Percentiles rank a stretch among this genome's conserved stretches.
phyloP scores from a whole-genome alignment of 805 yeast species.

The Lachancea sp. region DNA sequence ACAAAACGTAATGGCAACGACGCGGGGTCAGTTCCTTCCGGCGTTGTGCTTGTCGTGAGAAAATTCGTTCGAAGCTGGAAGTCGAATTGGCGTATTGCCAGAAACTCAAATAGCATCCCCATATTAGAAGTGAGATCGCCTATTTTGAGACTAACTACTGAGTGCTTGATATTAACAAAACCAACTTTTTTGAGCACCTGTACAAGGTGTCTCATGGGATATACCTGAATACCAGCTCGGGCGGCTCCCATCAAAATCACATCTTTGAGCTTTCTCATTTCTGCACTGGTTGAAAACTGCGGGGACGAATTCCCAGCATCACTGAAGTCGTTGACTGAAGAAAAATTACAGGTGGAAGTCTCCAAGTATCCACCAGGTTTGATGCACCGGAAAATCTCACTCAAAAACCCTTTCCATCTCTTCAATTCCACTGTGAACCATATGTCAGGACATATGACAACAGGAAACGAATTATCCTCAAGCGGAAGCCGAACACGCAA shows the following conservation, averaged over 20 bases:
- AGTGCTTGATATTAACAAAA: constrained; percentile 24
- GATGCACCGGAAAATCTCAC: constrained; percentile 24
- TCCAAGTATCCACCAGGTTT: constrained; percentile 29
- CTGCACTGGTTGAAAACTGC: constrained; percentile 18
- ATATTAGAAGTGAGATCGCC: constrained; percentile 27
- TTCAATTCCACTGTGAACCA: constrained; percentile 23
- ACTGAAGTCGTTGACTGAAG: constrained; percentile 14
- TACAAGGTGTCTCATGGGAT: constrained; percentile 25
- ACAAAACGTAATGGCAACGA: constrained; percentile 22
- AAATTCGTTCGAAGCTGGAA: constrained; percentile 14
- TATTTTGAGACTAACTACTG: constrained; percentile 22
- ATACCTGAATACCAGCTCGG: constrained; percentile 23
- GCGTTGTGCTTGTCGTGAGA: constrained; percentile 12
- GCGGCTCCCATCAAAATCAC: constrained; percentile 23
- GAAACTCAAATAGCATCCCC: constrained; percentile 28
- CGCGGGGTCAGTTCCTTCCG: constrained; percentile 17
- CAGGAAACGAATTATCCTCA: constrained; percentile 21
- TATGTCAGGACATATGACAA: constrained; percentile 24
- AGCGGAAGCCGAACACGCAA: constrained; percentile 25
- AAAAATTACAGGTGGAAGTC: constrained; percentile 20
- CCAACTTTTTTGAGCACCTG: constrained; percentile 25
- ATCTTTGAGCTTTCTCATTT: constrained; percentile 21
- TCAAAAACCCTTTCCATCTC: constrained; percentile 25
- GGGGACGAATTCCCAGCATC: constrained; percentile 1
- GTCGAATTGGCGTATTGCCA: constrained; percentile 18